phyloP scores from a whole-genome alignment of 1,139 yeast genomes.

The Hemisphaericaspora lyxosophila region DNA sequence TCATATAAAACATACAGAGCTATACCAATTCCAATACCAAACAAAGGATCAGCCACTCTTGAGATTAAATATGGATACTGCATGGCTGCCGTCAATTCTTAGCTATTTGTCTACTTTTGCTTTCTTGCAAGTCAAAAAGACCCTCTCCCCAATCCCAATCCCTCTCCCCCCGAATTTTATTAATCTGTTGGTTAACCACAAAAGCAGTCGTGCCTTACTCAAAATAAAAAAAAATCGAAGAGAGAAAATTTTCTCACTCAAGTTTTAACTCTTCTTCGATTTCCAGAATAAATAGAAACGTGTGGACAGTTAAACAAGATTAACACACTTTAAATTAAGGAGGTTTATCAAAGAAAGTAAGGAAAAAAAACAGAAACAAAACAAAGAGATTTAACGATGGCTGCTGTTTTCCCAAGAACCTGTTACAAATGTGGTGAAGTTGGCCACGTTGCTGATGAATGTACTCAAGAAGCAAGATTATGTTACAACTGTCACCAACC shows the following conservation, averaged over 20 bases:
- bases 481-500: constrained; percentile 93
- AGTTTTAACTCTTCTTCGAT: not conserved
- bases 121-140: no score
- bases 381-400: no score
- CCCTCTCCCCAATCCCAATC: no score
- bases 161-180: no score
- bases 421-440: constrained; percentile 92
- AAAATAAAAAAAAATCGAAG: not conserved
- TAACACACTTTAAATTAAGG: no score
- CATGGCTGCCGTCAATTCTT: no score
- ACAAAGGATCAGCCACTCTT: constrained; percentile 53
- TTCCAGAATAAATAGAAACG: not conserved
- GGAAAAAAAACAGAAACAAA: constrained; percentile 9
- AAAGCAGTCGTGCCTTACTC: not conserved
- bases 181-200: no score
- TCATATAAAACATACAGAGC: constrained; percentile 63
- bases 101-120: no score
- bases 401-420: constrained; percentile 76
- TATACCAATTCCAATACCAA: constrained; percentile 59
- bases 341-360: not conserved
- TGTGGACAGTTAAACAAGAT: no score
- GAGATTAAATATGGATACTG: constrained; percentile 42
- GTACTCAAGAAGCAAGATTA: constrained; percentile 78
- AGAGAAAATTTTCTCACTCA: constrained; percentile 3
- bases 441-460: constrained; percentile 88